Evolutionary conservation across 2,329 filamentous ascomycete species (phyloP).

Genomic region (Fusarium temperatum): DNA sequence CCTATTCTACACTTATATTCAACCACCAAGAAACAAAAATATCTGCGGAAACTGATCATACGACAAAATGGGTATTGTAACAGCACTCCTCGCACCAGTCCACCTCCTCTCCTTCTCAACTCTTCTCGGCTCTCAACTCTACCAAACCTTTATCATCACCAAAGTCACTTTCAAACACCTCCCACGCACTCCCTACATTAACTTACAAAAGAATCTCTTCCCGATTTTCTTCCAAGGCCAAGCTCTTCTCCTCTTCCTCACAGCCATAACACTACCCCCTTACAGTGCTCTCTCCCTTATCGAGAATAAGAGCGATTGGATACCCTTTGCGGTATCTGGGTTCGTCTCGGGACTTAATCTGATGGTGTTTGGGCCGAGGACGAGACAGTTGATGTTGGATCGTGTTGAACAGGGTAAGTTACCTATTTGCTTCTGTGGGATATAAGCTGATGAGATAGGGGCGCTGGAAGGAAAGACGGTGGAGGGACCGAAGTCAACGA

Average conservation of each 20-base stretch:
- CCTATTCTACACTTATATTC: background rate
- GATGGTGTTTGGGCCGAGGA: conserved; percentile 50
- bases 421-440: too few relatives aligned
- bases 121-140: conserved; percentile 52
- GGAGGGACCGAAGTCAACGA: conserved; percentile 22
- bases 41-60: background rate
- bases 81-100: conserved; percentile 43
- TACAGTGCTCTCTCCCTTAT: conserved; percentile 44
- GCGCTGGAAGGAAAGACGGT: conserved; percentile 7
- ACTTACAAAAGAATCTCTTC: conserved; percentile 53
- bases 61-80: conserved; percentile 23
- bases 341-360: conserved; percentile 47
- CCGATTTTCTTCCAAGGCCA: conserved; percentile 53
- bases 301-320: conserved; percentile 43
- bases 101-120: conserved; percentile 53
- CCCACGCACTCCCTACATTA: conserved; percentile 48
- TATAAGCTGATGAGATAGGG: conserved; percentile 16
- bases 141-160: conserved; percentile 51
- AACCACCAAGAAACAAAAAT: background rate
- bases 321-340: conserved; percentile 47
- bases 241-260: conserved; percentile 46
- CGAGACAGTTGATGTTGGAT: conserved; percentile 41
- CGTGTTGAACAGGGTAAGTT: conserved; percentile 37
- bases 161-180: conserved; percentile 49
- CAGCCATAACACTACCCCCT: conserved; percentile 47